These are phyloP conservation scores for Cryptosporidium meleagridis DNA, from an alignment of 169 alveolate genomes.

Conservation along the genomic window DNA sequence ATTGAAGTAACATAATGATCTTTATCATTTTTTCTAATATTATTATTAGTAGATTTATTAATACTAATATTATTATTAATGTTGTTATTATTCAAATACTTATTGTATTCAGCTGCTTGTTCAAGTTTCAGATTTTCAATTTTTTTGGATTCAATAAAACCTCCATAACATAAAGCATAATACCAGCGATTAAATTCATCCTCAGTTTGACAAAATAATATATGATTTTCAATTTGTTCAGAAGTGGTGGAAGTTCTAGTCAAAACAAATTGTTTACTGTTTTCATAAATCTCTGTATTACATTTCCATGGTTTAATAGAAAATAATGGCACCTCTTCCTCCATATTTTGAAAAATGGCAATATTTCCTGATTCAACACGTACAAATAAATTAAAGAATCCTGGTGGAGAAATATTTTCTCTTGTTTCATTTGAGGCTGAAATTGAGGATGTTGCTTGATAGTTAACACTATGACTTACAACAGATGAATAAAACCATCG, in stretches of 20 bases:
- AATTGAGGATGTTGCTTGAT: background rate
- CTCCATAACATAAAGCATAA: conserved; percentile 67
- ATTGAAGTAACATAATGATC: background rate
- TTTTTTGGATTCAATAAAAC: conserved; percentile 15
- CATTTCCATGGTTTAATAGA: conserved; percentile 70
- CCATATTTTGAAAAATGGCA: conserved; percentile 66
- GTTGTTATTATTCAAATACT: background rate
- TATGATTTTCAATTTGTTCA: conserved; percentile 61
- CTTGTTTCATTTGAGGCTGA: background rate
- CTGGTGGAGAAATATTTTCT: conserved; percentile 50
- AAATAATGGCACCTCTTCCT: conserved; percentile 69
- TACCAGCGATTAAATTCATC: conserved; percentile 74
- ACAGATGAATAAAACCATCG: conserved; percentile 73
- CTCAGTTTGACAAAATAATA: conserved; percentile 53
- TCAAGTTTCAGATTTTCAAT: background rate
- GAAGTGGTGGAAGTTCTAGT: conserved; percentile 56
- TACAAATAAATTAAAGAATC: conserved; percentile 66
- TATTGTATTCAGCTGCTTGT: background rate
- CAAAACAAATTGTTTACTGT: conserved; percentile 35
- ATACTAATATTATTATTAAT: background rate
- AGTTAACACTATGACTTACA: conserved; percentile 65
- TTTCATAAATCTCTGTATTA: conserved; percentile 39
- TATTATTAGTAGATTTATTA: background rate
- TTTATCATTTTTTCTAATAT: background rate
- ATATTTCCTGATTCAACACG: conserved; percentile 72